A percentile compares a stretch with the other conserved stretches of the same genome.
These are phyloP conservation scores for Capniomyces stellatus DNA, from an alignment of 371 early-diverging fungal genomes.

Conservation along the genomic window DNA sequence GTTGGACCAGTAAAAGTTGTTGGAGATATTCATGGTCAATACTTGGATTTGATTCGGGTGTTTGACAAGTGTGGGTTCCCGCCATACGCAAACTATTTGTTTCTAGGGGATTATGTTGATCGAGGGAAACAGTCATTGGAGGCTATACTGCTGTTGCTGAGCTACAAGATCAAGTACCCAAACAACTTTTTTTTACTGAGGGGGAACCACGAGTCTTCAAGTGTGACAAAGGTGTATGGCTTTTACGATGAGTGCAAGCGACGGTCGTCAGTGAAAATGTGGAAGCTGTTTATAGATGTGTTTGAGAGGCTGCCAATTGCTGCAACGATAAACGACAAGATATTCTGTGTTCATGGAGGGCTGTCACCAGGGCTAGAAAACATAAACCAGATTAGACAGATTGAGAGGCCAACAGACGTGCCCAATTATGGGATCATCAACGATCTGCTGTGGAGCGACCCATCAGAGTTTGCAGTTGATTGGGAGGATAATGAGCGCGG, in stretches of 20 bases:
- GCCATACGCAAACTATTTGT: conserved; percentile 77
- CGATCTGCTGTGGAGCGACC: conserved; percentile 95
- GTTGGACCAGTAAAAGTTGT: conserved; percentile 86
- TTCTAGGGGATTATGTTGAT: conserved; percentile 98
- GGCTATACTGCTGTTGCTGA: conserved; percentile 80
- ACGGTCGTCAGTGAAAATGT: conserved; percentile 80
- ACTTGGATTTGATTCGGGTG: conserved; percentile 67
- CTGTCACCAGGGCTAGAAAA: conserved; percentile 71
- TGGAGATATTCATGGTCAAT: conserved; percentile 92
- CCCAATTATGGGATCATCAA: conserved; percentile 84
- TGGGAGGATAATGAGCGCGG: conserved; percentile 90
- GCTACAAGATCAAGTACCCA: conserved; percentile 95
- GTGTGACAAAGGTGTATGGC: conserved; percentile 94
- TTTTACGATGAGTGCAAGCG: conserved; percentile 98
- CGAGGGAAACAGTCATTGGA: conserved; percentile 94
- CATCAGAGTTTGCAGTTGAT: conserved; percentile 48
- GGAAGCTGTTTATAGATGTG: conserved; percentile 81
- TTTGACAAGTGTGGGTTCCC: conserved; percentile 90
- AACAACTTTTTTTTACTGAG: conserved; percentile 93
- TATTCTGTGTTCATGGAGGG: conserved; percentile 96
- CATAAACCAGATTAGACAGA: conserved; percentile 79
- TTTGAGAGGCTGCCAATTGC: conserved; percentile 91
- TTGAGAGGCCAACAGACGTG: conserved; percentile 87
- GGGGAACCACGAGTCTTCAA: conserved; percentile 98
- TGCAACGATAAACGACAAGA: conserved; percentile 82